Base-by-base conservation (phyloP, 495 filamentous ascomycete species). In the Hyaloscypha bicolor region DNA sequence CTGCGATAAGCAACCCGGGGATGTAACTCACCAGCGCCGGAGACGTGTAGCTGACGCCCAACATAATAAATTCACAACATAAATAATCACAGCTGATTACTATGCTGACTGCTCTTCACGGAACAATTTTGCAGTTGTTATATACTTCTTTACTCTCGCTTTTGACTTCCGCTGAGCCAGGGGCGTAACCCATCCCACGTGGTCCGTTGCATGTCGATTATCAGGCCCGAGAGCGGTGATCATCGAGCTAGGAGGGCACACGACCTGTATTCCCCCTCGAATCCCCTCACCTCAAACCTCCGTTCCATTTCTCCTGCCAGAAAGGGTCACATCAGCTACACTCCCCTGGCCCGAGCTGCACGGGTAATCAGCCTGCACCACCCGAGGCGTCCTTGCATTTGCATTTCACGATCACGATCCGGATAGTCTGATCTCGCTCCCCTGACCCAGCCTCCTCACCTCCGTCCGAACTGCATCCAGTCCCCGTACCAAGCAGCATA, bases 1-100 rank as follows among this genome's bases (percentile, higher is more conserved):
- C 58, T 51, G 64, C 65, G 65, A 67, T 67, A 62, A 67, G 65
- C 9, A 48, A 48, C 25, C 25, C 25, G 16, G 4, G 45, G 52
- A 30, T 22, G 9, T 8, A 48, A 32, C 31, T 12, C 16, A 6
- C 9, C 42, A 14, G 4, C 16, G 16, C 42, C 42, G 9, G 8
- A 11, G 42, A 11, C 42, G 16, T 48, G 16, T 48, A 48, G 9
- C 42, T 48, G 42, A 48, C 42, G 42, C 16, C 42, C 42, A 48
- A 14, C 42, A 48, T 48, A 48, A 48, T 14, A n/a, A n/a, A n/a
- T n/a, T n/a, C n/a, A 48, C 9, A 19, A 48, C 9, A 19, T 48
- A 19, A 0, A 48, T 48, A 48, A 48, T 48, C 42, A 48, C 11
- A 4, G 42, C 42, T 48, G 42, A 48, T 19, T 48, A 48, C 42